These are phyloP conservation scores for Whalleya microplaca DNA, from an alignment of 2,329 filamentous ascomycete genomes.

Conservation along the genomic window DNA sequence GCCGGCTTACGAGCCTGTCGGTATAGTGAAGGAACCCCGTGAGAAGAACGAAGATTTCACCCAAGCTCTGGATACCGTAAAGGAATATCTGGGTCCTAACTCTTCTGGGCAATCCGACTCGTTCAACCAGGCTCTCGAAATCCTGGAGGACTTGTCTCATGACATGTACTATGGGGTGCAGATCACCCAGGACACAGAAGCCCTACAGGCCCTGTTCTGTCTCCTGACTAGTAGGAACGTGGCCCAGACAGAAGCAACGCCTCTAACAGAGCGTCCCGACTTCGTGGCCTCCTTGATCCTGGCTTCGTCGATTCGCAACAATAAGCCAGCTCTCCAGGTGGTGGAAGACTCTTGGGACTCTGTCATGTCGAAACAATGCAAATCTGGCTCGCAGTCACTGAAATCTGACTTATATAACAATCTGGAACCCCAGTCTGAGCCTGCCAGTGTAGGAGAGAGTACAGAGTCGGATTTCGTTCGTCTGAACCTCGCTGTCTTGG, in stretches of 20 bases:
- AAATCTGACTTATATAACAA: constrained; percentile 48
- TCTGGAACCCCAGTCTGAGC: constrained; percentile 35
- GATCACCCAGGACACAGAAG: constrained; percentile 59
- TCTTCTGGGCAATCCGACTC: constrained; percentile 26
- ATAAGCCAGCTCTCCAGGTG: constrained; percentile 61
- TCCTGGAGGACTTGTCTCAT: constrained; percentile 66
- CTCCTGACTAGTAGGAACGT: constrained; percentile 47
- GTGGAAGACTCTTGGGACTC: constrained; percentile 52
- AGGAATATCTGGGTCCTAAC: constrained; percentile 42
- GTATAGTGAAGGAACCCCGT: constrained; percentile 58
- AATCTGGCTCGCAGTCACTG: constrained; percentile 29
- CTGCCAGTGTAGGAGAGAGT: constrained; percentile 15
- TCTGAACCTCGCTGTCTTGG: constrained; percentile 52
- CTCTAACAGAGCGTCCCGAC: constrained; percentile 39
- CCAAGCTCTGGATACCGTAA: constrained; percentile 54
- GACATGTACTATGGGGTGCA: constrained; percentile 72
- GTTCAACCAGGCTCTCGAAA: constrained; percentile 56
- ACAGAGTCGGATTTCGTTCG: constrained; percentile 29
- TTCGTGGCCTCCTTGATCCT: constrained; percentile 61
- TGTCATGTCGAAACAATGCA: constrained; percentile 46
- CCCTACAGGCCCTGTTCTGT: constrained; percentile 60
- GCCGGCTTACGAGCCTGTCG: constrained; percentile 60
- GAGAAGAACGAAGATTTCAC: constrained; percentile 47
- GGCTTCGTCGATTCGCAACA: constrained; percentile 65
- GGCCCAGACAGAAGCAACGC: constrained; percentile 23